These are phyloP conservation scores for Zangia roseola DNA, from an alignment of 768 basidiomycete species.

Conservation along the genomic window DNA sequence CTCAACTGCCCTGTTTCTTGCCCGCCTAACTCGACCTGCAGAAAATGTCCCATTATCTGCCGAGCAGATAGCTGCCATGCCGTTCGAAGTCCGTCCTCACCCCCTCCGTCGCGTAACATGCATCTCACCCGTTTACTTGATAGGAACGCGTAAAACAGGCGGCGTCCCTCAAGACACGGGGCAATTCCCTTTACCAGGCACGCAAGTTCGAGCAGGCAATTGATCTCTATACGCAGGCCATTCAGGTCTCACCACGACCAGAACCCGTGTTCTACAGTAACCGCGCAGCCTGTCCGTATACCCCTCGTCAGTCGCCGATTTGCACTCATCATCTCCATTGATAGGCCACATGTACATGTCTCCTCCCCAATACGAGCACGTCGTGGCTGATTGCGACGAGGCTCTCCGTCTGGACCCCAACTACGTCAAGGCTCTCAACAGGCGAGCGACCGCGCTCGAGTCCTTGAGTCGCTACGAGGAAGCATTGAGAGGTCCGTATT, in stretches of 20 bases:
- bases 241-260: conserved; percentile 68
- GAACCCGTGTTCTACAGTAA: conserved; percentile 97
- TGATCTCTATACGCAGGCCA: conserved; percentile 71
- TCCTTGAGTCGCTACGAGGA: conserved; percentile 71
- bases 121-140: conserved; percentile 11
- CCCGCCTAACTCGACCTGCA: conserved; percentile 17
- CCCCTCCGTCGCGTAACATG: background rate
- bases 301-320: background rate
- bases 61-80: conserved; percentile 57
- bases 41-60: conserved; percentile 45
- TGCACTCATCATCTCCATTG: background rate
- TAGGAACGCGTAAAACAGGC: conserved; percentile 69
- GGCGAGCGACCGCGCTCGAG: conserved; percentile 85
- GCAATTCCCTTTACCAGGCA: conserved; percentile 67
- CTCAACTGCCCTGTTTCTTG: conserved; percentile 4
- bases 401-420: conserved; percentile 79
- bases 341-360: conserved; percentile 89
- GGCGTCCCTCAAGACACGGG: conserved; percentile 63
- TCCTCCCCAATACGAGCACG: conserved; percentile 79
- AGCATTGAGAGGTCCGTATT: conserved; percentile 67
- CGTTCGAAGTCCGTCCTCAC: conserved; percentile 49
- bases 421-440: conserved; percentile 90
- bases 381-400: conserved; percentile 84
- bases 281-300: conserved; percentile 83
- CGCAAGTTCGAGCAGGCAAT: conserved; percentile 60